Base-by-base conservation (phyloP, 73 alveolate genomes). In the Strombidium stylifer region DNA sequence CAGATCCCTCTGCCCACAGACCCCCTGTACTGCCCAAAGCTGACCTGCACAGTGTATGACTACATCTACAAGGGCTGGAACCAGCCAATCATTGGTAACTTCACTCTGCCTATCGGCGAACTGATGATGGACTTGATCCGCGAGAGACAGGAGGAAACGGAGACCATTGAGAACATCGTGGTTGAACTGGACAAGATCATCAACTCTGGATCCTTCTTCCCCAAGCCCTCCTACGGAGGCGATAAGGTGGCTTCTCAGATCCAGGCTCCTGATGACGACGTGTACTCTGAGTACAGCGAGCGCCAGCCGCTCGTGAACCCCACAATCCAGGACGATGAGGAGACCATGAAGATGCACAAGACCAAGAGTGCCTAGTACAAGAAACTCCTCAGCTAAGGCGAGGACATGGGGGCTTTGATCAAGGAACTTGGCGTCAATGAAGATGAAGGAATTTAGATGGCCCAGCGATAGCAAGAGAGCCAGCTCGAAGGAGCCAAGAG, bases 11-110 rank as follows among this genome's bases (percentile, higher is more conserved):
- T 87, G 52, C 96, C 96, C 5, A 57, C 41, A 49, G 93, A 82
- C 16, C 81, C 61, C 36, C 52, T 78, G 18, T 87, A 48, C 86
- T 69, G 77, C 51, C 93, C 96, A 26, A 68, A 55, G 42, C 73
- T 87, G 42, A 75, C 85, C 61, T 66, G 93, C 48, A 73, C 84
- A 42, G 93, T 87, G 30, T 76, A 54, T 72, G 96, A 87, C 69
- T 60, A 87, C 72, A 49, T 87, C 48, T 83, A 70, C 68, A 74
- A 79, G 45, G 96, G 96, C 31, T 35, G 59, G 4, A 46, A 72
- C 8, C 85, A 87, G 67, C 96, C 96, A 16, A 31, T 84, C 12
- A 41, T 87, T 10, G 96, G 96, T 21, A 14, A 74, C 40, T 87
- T 87, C 66, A 30, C 47, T 34, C 57, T 71, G 16, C 75, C 69